These are phyloP conservation scores for Penicillium sclerotiorum DNA, from an alignment of 2,329 filamentous ascomycete species.

Conservation along the genomic window DNA sequence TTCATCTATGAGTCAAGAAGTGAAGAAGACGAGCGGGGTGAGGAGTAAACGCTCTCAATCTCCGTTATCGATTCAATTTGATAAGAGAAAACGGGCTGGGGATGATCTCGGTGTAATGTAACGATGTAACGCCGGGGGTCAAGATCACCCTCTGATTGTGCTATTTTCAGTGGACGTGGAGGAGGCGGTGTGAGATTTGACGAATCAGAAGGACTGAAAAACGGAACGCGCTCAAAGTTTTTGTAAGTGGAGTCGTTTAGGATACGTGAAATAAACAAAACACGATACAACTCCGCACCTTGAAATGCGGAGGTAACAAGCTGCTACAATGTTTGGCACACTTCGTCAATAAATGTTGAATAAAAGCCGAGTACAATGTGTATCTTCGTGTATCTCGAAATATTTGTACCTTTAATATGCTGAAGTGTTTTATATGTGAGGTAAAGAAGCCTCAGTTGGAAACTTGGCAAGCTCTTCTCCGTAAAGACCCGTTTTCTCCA, in stretches of 20 bases:
- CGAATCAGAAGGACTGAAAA: slow-evolving; percentile 9
- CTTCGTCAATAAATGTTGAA: too few species aligned
- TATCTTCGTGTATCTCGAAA: too few species aligned
- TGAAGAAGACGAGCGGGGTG: slow-evolving; percentile 12
- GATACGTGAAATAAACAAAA: slow-evolving; percentile 11
- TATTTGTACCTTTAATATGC: too few species aligned
- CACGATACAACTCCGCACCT: slow-evolving; percentile 22
- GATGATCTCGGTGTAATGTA: slow-evolving; percentile 8
- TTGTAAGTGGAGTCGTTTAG: slow-evolving; percentile 15
- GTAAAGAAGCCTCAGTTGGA: too few species aligned
- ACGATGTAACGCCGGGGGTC: slow-evolving; percentile 7
- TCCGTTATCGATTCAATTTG: slow-evolving; percentile 16
- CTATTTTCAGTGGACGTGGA: slow-evolving; percentile 7
- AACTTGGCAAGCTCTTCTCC: slow-evolving; percentile 10
- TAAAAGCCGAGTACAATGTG: too few species aligned
- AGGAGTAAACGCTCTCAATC: slow-evolving; percentile 6
- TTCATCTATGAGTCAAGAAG: not conserved
- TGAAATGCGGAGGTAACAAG: not conserved
- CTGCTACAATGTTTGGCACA: too few species aligned
- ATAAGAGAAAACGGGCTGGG: slow-evolving; percentile 18
- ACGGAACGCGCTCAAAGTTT: slow-evolving; percentile 20
- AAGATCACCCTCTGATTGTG: slow-evolving; percentile 1
- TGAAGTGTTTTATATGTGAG: not conserved
- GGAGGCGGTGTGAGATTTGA: slow-evolving; percentile 14
- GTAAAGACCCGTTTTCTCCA: slow-evolving; percentile 26